Evolutionary conservation across 2,329 filamentous ascomycete genomes (phyloP), one percentile per base, ranked within the genome.

Genomic region (Cercospora berteroae): DNA sequence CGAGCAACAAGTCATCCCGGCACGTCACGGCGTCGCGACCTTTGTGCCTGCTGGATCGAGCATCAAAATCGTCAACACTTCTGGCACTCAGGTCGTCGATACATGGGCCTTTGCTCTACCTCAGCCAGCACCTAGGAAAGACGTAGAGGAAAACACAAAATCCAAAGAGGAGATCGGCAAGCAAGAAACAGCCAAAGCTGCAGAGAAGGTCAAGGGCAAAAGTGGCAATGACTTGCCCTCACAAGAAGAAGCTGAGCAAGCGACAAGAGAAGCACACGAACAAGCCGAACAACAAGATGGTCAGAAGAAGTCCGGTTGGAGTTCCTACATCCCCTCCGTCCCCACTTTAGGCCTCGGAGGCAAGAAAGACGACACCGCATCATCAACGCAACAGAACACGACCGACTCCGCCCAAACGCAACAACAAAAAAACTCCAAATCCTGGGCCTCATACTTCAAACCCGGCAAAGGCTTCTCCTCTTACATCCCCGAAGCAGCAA

Each of bases 41-140:
- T 84, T 83, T 66, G 82, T 84, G 65, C 82, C 83, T 4, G 77
- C 80, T 23, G 82, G 82, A 20, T 77, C 81, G 64, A 80, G 78
- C 2, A 83, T 84, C 75, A 84, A 83, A 73, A 81, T 84, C 50
- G 79, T 84, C 65, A 84, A 84, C 65, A 83, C 81, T 0, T 83
- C 82, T 67, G 83, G 82, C n/a, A 80, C 80, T 56, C 83, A 84
- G 74, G 80, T 83, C 9, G 78, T 84, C 25, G 82, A 82, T 66
- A 82, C 81, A 25, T 84, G 83, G 83, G 83, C 81, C 0, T 84
- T 84, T 70, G 80, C 80, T 1, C 70, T 84, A 36, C 79, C 79
- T 9, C 76, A 79, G n/a, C 82, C 82, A 16, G 82, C 82, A 3
- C 70, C 68, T 8, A 73, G 72, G 63, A 72, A 74, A 13, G 64